Conservation (phyloP, 192 early-diverging fungal species). For the Umbelopsis ramanniana region DNA sequence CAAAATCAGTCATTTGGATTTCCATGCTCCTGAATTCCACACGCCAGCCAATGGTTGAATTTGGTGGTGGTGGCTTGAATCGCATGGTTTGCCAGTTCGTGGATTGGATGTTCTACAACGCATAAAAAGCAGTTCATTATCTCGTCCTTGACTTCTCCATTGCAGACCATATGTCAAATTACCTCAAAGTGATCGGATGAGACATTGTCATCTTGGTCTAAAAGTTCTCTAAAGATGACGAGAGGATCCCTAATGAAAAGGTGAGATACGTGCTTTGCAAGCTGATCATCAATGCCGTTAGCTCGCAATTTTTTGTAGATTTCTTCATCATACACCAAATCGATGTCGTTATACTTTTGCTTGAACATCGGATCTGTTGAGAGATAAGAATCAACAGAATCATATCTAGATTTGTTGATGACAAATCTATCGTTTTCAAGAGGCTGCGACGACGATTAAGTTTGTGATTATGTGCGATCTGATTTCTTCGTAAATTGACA, state of each 20-base stretch:
- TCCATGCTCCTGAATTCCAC: constrained; percentile 98
- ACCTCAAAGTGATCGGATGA: constrained; percentile 96
- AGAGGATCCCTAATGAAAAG: constrained; percentile 98
- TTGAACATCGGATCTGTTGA: constrained; percentile 72
- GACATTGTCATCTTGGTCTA: constrained; percentile 83
- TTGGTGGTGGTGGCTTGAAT: constrained; percentile 96
- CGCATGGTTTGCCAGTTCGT: constrained; percentile 99
- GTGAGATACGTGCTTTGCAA: constrained; percentile 93
- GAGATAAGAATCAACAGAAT: constrained; percentile 91
- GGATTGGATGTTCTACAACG: constrained; percentile 86
- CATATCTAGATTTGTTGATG: constrained; percentile 96
- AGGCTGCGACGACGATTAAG: constrained; percentile 47
- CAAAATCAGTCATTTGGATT: constrained; percentile 95
- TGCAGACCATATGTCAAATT: not conserved
- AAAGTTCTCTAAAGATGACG: constrained; percentile 90
- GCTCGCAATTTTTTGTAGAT: constrained; percentile 73
- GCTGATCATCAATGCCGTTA: constrained; percentile 84
- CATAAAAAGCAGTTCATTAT: not conserved
- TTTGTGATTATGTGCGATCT: not conserved
- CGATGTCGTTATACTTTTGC: constrained; percentile 92
- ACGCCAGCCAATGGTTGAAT: constrained; percentile 93
- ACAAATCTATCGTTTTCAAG: constrained; percentile 73
- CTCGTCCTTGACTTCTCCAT: not conserved
- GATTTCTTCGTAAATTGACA: not conserved
- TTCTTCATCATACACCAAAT: constrained; percentile 78